These are phyloP conservation scores for Flaveria trinervia DNA, from an alignment of 129 eudicot genomes.

Conservation along the genomic window DNA sequence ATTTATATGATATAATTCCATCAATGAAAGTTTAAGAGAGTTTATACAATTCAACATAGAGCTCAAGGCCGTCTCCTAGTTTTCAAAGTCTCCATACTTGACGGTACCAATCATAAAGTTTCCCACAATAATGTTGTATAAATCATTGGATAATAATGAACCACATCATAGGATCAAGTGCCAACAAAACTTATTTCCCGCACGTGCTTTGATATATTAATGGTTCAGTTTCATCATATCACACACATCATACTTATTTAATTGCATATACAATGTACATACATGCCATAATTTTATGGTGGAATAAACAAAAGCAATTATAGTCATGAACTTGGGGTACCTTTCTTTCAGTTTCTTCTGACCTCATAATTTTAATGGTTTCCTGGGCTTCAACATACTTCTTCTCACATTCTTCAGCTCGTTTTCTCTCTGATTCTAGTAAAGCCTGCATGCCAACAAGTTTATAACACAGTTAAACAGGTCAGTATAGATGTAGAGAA, in stretches of 20 bases:
- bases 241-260: background rate
- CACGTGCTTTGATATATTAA: background rate
- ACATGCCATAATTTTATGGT: background rate
- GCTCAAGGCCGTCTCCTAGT: no score
- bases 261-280: background rate
- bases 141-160: background rate
- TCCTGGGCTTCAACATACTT: slow-evolving; percentile 57
- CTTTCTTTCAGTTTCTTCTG: slow-evolving; percentile 71
- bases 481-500: slow-evolving; percentile 4
- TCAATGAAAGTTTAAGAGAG: no score
- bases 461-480: background rate
- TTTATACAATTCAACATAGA: no score
- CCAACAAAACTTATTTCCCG: background rate
- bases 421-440: slow-evolving; percentile 67
- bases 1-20: no score
- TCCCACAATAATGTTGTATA: background rate
- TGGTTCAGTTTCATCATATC: slow-evolving; percentile 6
- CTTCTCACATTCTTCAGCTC: slow-evolving; percentile 72
- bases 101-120: slow-evolving; percentile 4
- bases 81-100: no score
- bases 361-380: slow-evolving; percentile 61
- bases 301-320: slow-evolving; percentile 8
- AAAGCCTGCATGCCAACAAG: slow-evolving; percentile 43
- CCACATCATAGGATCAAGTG: background rate
- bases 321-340: slow-evolving; percentile 57